Base-by-base conservation (phyloP, 2,329 filamentous ascomycete genomes). In the Botrytis tulipae region DNA sequence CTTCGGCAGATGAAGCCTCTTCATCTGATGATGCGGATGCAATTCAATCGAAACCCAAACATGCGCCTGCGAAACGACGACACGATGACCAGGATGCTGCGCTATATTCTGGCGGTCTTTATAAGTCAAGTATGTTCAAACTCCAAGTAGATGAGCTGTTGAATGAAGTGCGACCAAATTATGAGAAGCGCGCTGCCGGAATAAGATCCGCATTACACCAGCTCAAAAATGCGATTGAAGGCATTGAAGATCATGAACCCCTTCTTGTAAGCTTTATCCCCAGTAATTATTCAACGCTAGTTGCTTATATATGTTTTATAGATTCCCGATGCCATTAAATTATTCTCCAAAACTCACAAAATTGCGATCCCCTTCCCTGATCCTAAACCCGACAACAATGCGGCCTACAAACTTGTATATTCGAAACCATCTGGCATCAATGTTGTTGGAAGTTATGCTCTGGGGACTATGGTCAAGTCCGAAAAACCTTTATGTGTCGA, bases 391-490 rank as follows among this genome's bases (percentile, higher is more conserved):
- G 85, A 88, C 18, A 89, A 89, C 78, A 91, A 95, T 81, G 90
- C 90, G 46, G 92, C 92, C 70, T 97, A 97, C 83, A 95, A 94
- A 79, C 85, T 98, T 70, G 86, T 91, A 57, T 97, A 94, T 81
- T 87, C 87, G 63, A 91, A 89, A 80, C 95, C 96, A 3, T 83
- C 88, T 12, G 90, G 91, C 77, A 90, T 96, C 82, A 97, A 97
- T 79, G 92, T 97, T 37, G 91, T 95, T 46, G 96, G 96, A 68
- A 97, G 95, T 82, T 95, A 97, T 84, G 89, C 92, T 18, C 85
- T 93, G 70, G 91, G 89, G 81, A 95, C 91, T 3, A 91, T 93
- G 82, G 85, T 90, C 73, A 92, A 92, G 78, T 85, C 86, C 18
- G 88, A 91, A 77, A 82, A 83, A 67, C 82, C 81, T 40, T 83